A percentile compares a stretch with the other conserved stretches of the same genome.
Conservation (phyloP, 1,139 yeast species). For the Pneumocystis canis region DNA sequence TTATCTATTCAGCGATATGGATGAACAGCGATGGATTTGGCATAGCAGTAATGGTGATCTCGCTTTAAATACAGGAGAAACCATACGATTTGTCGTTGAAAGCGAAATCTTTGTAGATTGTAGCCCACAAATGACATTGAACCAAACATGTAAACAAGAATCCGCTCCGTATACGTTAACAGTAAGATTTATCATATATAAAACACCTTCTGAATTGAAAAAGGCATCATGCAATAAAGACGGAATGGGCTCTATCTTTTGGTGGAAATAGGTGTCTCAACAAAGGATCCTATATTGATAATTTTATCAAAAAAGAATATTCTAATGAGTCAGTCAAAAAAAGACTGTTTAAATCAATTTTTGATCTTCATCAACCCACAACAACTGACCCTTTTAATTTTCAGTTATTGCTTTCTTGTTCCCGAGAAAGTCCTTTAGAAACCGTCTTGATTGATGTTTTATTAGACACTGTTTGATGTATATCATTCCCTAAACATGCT, state of each 20-base stretch:
- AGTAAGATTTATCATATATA: constrained; percentile 22
- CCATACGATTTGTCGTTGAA: constrained; percentile 78
- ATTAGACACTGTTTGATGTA: neutral
- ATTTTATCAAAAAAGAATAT: neutral
- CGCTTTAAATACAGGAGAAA: constrained; percentile 78
- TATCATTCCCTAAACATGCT: constrained; percentile 6
- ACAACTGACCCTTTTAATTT: too few species aligned
- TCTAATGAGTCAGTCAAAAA: too few species aligned
- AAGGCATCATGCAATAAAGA: constrained; percentile 9
- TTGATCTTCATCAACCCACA: too few species aligned
- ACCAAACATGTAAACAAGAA: constrained; percentile 1
- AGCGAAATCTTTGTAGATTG: constrained; percentile 73
- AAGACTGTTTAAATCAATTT: too few species aligned
- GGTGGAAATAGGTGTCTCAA: constrained; percentile 11
- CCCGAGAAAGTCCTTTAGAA: neutral
- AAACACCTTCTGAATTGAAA: neutral
- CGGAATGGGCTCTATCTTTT: constrained; percentile 12
- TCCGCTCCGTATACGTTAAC: constrained; percentile 8
- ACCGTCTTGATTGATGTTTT: neutral
- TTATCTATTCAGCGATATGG: constrained; percentile 17
- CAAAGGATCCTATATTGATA: neutral
- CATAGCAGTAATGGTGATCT: constrained; percentile 48
- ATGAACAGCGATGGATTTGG: constrained; percentile 96
- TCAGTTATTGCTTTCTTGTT: too few species aligned
- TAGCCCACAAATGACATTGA: constrained; percentile 29